Evolutionary conservation across 305 asterid genomes (phyloP), one percentile per base, ranked within the genome.

Genomic region (Nicotiana rustica): DNA sequence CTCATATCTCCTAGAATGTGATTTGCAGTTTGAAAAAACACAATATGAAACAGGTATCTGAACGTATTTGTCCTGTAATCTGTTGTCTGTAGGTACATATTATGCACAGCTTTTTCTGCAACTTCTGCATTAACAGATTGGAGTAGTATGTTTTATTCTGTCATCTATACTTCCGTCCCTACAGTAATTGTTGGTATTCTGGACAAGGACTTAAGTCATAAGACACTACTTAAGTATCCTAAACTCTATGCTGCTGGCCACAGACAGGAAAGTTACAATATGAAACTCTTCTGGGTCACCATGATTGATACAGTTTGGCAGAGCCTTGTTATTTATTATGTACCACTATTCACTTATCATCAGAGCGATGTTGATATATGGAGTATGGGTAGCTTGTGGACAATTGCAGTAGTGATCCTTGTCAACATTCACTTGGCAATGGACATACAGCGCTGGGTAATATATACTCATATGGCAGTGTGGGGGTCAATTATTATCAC

Each of bases 341-440:
- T 96, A 33, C 98, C 97, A 61, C 81, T 92, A 71, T 90, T 89
- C 84, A 86, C 86, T 65, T 94, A 92, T 86, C 79, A 82, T 83
- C 94, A 93, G 80, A 91, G 96, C 90, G 90, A 91, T 4, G 88
- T 94, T 75, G 99, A 96, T 90, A 90, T 93, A 82, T 93, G 97
- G 98, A 94, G 99, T 81, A 88, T 96, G 89, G 97, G 98, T 81
- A 93, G 95, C 91, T 89, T 94, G 87, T 96, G 98, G 98, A 94
- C 99, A 62, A 89, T 92, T 82, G 92, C 96, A 33, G 97, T 94
- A 76, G 98, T 93, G 81, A 87, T 96, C 84, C 86, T 94, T 62
- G 99, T 94, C 69, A 96, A 94, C 80, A 83, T 93, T 82, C 97
- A 96, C 88, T 88, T 96, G 88, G 99, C 98, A 57, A 94, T 95